phyloP scores from a whole-genome alignment of 768 basidiomycete species.

The Naganishia kalamii region DNA sequence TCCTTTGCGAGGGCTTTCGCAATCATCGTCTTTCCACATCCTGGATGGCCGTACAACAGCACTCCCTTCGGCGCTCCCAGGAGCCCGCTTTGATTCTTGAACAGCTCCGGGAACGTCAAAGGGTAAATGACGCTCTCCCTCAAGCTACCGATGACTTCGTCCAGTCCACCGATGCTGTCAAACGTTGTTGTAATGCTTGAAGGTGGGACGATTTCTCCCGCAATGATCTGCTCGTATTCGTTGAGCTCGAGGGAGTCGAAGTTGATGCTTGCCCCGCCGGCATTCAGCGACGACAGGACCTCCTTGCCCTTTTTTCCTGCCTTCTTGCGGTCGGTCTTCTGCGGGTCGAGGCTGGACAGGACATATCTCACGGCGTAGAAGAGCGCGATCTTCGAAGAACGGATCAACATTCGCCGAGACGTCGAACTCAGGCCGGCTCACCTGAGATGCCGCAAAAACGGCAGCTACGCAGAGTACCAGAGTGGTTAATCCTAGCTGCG shows the following conservation, averaged over 20 bases:
- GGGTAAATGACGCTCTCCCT: slow-evolving; percentile 95
- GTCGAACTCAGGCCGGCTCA: slow-evolving; percentile 23
- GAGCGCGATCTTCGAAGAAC: slow-evolving; percentile 38
- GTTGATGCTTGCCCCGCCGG: slow-evolving; percentile 43
- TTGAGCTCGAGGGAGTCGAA: slow-evolving; percentile 58
- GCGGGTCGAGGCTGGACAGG: slow-evolving; percentile 43
- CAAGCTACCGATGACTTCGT: slow-evolving; percentile 77
- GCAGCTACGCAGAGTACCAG: slow-evolving; percentile 31
- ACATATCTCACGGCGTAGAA: slow-evolving; percentile 47
- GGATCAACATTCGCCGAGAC: neutral
- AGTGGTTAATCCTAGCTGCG: neutral
- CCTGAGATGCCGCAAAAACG: slow-evolving; percentile 45
- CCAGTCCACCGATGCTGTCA: slow-evolving; percentile 84
- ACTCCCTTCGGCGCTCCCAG: slow-evolving; percentile 92
- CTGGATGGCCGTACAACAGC: slow-evolving; percentile 89
- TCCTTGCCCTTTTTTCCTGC: slow-evolving; percentile 44
- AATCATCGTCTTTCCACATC: slow-evolving; percentile 99
- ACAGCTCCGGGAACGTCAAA: slow-evolving; percentile 80
- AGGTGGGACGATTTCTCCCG: slow-evolving; percentile 71
- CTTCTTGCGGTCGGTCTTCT: slow-evolving; percentile 42
- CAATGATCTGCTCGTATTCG: slow-evolving; percentile 91
- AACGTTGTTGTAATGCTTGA: slow-evolving; percentile 37
- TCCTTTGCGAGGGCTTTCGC: slow-evolving; percentile 97
- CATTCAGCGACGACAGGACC: slow-evolving; percentile 38
- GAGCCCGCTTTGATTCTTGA: slow-evolving; percentile 68